Base-by-base conservation (phyloP, 2,329 filamentous ascomycete genomes). In the Macrophomina pseudophaseolina region DNA sequence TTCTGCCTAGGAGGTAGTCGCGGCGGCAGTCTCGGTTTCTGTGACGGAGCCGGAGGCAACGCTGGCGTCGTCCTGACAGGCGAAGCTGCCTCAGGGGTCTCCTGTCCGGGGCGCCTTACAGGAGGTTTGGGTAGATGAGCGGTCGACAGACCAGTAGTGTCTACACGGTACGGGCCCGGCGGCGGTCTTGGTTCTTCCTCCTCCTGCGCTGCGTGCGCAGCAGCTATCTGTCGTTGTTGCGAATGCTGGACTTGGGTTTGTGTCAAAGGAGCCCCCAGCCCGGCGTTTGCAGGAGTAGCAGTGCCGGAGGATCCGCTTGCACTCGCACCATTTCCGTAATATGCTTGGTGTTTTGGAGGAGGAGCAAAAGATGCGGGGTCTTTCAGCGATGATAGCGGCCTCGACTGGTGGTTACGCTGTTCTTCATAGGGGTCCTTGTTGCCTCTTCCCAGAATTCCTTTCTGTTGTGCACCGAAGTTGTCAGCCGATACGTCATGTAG, bases 311-410 rank as follows among this genome's bases (percentile, higher is more conserved):
- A 16, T n/a, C 53, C 42, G 35, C 56, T n/a, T 18, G 33, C 30
- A 28, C 48, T 35, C 16, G 33, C 49, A 42, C 62, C 67, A 42
- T 52, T 49, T n/a, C 53, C 63, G 28, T 65, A 52, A 44, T 58
- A 58, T 33, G n/a, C 64, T 11, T 59, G 53, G 28, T 74, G 90
- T 72, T 87, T 94, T 0, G 93, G 93, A 32, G 93, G 93, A 30
- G 93, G 92, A 2, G 87, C 92, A 75, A 97, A 97, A 16, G 88
- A 86, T 1, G 87, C 78, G 1, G 92, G 93, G 74, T 97, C 93
- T 75, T 88, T 89, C 35, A 97, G 84, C 3, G 87, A 84, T 8
- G 88, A 83, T 51, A 96, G 80, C 1, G 93, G 93, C 16, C 84
- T 83, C 6, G 86, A 84, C 63, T 84, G 80, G 69, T 88, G 87